Conservation (phyloP, 2,329 filamentous ascomycete genomes). For the Lachnellula suecica region DNA sequence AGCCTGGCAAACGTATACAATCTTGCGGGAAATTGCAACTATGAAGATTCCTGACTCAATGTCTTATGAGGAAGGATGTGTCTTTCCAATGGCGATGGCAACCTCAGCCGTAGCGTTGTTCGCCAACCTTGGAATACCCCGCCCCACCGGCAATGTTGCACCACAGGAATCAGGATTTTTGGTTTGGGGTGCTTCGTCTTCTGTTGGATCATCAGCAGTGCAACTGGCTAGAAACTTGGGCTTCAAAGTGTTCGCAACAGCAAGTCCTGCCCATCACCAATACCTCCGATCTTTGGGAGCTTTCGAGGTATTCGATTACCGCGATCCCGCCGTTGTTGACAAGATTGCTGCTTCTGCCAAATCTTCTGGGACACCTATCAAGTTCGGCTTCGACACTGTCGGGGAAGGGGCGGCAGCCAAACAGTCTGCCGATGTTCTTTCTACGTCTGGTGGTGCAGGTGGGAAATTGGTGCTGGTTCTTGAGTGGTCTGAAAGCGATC, state of each 20-base stretch:
- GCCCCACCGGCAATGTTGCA: conserved; percentile 10
- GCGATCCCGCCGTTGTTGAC: conserved; percentile 6
- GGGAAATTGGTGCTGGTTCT: not conserved
- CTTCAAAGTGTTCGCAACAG: conserved; percentile 39
- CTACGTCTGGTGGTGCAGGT: conserved; percentile 1
- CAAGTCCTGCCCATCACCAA: conserved; percentile 32
- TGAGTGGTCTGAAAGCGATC: not conserved
- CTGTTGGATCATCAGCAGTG: conserved; percentile 34
- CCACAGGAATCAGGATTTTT: conserved; percentile 32
- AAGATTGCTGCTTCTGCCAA: conserved; percentile 11
- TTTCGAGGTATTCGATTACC: conserved; percentile 41
- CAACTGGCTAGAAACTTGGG: conserved; percentile 42
- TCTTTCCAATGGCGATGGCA: conserved; percentile 29
- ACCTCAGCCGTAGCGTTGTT: conserved; percentile 14
- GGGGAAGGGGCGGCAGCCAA: conserved; percentile 4
- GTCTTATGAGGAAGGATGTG: conserved; percentile 26
- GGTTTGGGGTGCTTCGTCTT: conserved; percentile 24
- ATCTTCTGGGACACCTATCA: conserved; percentile 6
- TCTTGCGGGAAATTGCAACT: conserved; percentile 42
- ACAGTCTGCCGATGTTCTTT: not conserved
- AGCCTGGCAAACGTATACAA: conserved; percentile 43
- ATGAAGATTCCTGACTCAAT: conserved; percentile 26
- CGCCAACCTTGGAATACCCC: conserved; percentile 5
- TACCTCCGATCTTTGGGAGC: conserved; percentile 41
- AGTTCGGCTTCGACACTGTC: conserved; percentile 11